Percentiles rank a stretch among this genome's conserved stretches.
These are phyloP conservation scores for Karstenula rhodostoma DNA, from an alignment of 2,329 filamentous ascomycete species.

Conservation along the genomic window DNA sequence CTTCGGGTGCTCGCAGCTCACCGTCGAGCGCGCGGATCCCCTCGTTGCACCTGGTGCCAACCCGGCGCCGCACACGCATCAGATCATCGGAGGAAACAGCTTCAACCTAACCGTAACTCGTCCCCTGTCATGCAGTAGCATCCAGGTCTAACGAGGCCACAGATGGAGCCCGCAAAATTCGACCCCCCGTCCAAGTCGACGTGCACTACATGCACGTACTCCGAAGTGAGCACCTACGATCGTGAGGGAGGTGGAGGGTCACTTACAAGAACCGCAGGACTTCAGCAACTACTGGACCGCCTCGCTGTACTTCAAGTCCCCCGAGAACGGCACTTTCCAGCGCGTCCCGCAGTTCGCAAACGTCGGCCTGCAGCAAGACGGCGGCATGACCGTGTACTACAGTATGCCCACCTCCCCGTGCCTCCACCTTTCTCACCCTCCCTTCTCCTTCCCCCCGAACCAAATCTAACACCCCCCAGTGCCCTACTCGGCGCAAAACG, in stretches of 20 bases:
- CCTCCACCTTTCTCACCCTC: not conserved
- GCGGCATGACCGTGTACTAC: conserved; percentile 38
- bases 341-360: conserved; percentile 43
- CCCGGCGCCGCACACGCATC: conserved; percentile 42
- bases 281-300: conserved; percentile 43
- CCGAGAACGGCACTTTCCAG: conserved; percentile 44
- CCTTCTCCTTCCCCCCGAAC: not conserved
- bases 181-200: conserved; percentile 36
- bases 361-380: conserved; percentile 39
- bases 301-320: conserved; percentile 41
- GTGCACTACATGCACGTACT: conserved; percentile 43
- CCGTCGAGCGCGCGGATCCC: conserved; percentile 63
- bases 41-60: conserved; percentile 38
- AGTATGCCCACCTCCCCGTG: not conserved
- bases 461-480: conserved; percentile 59
- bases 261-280: conserved; percentile 21
- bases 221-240: conserved; percentile 9
- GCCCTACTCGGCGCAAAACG: conserved; percentile 69
- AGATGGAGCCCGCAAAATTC: conserved; percentile 41
- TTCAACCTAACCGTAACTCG: conserved; percentile 40
- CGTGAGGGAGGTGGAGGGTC: not conserved
- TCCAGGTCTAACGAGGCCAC: conserved; percentile 20
- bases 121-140: not conserved
- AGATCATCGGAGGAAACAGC: conserved; percentile 44
- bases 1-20: conserved; percentile 46